A percentile compares a stretch with the other conserved stretches of the same genome.
phyloP scores from a whole-genome alignment of 768 basidiomycete species.

The Kwoniella botswanensis region DNA sequence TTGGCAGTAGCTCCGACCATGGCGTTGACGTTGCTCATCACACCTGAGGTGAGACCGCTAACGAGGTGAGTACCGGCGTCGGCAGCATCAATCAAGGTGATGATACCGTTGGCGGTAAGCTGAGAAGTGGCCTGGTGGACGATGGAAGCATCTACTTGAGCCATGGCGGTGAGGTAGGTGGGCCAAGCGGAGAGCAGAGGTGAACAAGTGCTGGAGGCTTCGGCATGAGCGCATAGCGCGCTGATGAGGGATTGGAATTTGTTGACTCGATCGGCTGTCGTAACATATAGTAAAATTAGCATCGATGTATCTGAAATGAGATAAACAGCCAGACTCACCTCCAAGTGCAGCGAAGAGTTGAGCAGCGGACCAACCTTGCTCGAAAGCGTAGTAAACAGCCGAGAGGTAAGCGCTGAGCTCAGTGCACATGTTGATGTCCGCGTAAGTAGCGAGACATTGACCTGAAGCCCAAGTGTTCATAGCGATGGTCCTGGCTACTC shows the following conservation, averaged over 20 bases:
- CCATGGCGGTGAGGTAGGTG: slow-evolving; percentile 19
- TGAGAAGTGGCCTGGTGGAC: slow-evolving; percentile 8
- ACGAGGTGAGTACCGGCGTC: slow-evolving; percentile 13
- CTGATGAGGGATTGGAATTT: slow-evolving; percentile 22
- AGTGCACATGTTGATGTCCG: slow-evolving; percentile 25
- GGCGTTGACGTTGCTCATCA: slow-evolving; percentile 13
- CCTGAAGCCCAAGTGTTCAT: slow-evolving; percentile 27
- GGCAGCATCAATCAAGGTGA: slow-evolving; percentile 29
- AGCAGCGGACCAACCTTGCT: slow-evolving; percentile 31
- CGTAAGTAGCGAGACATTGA: slow-evolving; percentile 18
- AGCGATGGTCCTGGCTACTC: slow-evolving; percentile 21
- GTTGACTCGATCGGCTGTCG: slow-evolving; percentile 21
- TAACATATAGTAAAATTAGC: background rate
- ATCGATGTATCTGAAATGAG: background rate
- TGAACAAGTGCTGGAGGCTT: slow-evolving; percentile 19
- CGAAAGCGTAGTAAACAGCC: slow-evolving; percentile 28
- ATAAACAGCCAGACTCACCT: background rate
- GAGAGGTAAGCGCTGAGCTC: slow-evolving; percentile 32
- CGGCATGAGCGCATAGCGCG: slow-evolving; percentile 16
- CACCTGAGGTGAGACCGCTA: slow-evolving; percentile 2
- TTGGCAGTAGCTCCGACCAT: slow-evolving; percentile 7
- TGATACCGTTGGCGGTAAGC: slow-evolving; percentile 25
- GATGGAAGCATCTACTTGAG: slow-evolving; percentile 8
- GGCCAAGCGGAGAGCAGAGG: slow-evolving; percentile 26
- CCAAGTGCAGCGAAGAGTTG: slow-evolving; percentile 36